Percentiles rank a stretch among this genome's conserved stretches.
These are phyloP conservation scores for Xylaria telfairii DNA, from an alignment of 495 filamentous ascomycete genomes.

Conservation along the genomic window DNA sequence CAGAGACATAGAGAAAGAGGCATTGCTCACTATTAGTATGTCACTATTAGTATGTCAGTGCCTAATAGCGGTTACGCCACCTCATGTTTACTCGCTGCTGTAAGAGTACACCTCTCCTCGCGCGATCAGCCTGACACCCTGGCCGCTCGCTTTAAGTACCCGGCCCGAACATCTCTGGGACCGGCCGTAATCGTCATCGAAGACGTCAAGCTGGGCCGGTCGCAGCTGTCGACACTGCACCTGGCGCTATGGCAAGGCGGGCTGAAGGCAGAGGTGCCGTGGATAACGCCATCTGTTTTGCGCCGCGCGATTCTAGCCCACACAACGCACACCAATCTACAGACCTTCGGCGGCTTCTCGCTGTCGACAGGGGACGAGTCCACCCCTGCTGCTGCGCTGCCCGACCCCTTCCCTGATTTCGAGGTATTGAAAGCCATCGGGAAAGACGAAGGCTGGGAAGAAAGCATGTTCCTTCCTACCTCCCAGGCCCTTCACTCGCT, in stretches of 20 bases:
- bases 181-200: slow-evolving; percentile 67
- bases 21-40: too few relatives aligned
- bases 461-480: slow-evolving; percentile 45
- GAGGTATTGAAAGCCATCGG: slow-evolving; percentile 40
- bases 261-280: slow-evolving; percentile 38
- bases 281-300: slow-evolving; percentile 35
- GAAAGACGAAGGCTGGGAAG: slow-evolving; percentile 46
- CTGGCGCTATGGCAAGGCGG: slow-evolving; percentile 61
- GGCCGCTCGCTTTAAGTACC: slow-evolving; percentile 74
- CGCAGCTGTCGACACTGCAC: slow-evolving; percentile 71
- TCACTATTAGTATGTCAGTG: too few relatives aligned
- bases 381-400: slow-evolving; percentile 46
- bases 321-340: slow-evolving; percentile 68
- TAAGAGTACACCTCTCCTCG: slow-evolving; percentile 25
- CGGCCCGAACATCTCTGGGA: slow-evolving; percentile 70
- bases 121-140: slow-evolving; percentile 68
- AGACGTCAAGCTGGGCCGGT: slow-evolving; percentile 73
- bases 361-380: slow-evolving; percentile 57
- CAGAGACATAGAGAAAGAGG: too few relatives aligned
- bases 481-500: slow-evolving; percentile 59
- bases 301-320: slow-evolving; percentile 58
- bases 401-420: slow-evolving; percentile 49
- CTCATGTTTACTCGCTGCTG: not conserved
- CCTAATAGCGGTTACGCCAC: too few relatives aligned
- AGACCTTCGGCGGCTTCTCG: slow-evolving; percentile 63